These are phyloP conservation scores for Fusarium sp. DNA, from an alignment of 2,329 filamentous ascomycete genomes.

Conservation along the genomic window DNA sequence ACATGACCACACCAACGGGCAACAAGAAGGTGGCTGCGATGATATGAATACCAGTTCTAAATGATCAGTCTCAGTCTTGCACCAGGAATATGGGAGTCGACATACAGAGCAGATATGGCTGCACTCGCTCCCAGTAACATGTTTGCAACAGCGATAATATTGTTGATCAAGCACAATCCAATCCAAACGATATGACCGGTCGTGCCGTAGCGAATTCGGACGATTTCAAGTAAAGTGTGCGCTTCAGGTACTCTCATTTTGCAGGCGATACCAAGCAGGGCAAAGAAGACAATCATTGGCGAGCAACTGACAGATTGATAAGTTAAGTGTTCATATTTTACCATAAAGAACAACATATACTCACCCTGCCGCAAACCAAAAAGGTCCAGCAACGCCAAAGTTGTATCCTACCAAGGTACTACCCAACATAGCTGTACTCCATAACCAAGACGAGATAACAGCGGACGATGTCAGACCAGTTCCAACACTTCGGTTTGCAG, in stretches of 20 bases:
- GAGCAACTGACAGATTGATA: conserved; percentile 54
- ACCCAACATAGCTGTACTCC: conserved; percentile 67
- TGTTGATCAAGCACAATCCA: conserved; percentile 67
- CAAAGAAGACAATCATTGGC: conserved; percentile 70
- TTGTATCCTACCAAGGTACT: conserved; percentile 67
- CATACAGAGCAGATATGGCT: conserved; percentile 55
- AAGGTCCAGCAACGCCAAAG: conserved; percentile 69
- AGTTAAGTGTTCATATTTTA: background rate
- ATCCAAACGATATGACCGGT: conserved; percentile 67
- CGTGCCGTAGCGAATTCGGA: conserved; percentile 65
- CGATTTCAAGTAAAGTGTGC: conserved; percentile 68
- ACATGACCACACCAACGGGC: conserved; percentile 57
- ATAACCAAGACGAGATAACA: conserved; percentile 69
- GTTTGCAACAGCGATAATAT: conserved; percentile 67
- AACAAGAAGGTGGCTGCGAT: conserved; percentile 65
- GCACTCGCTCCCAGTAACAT: conserved; percentile 63
- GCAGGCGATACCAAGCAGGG: conserved; percentile 65
- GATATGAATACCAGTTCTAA: conserved; percentile 65
- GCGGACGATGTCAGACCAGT: conserved; percentile 68
- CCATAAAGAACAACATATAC: accelerated
- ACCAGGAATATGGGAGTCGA: no score
- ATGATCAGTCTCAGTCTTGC: no score
- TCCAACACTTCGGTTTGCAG: conserved; percentile 65
- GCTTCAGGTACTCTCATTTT: conserved; percentile 68
- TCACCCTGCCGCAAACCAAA: conserved; percentile 70